Evolutionary conservation across 345 rosid genomes (phyloP).

Genomic region (Draba incana): DNA sequence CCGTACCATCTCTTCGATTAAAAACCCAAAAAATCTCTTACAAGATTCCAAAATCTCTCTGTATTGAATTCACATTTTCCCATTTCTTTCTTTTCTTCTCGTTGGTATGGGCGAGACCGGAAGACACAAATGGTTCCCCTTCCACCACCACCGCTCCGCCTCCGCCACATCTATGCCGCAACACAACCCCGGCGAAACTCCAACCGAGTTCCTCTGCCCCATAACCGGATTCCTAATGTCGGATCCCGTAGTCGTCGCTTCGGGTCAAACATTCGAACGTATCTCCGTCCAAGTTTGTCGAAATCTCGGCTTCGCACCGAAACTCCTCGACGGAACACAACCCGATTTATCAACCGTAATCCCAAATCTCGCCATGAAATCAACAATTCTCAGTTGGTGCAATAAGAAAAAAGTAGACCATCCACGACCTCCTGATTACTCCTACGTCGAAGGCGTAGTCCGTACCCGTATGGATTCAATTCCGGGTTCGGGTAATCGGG

Average conservation of each 20-base stretch:
- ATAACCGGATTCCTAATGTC: conserved; percentile 63
- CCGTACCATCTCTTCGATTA: background rate
- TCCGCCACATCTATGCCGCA: conserved; percentile 33
- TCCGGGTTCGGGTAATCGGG: conserved; percentile 46
- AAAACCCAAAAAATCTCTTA: conserved; percentile 26
- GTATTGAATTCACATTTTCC: background rate
- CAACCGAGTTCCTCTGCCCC: conserved; percentile 70
- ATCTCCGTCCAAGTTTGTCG: conserved; percentile 68
- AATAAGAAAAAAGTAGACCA: conserved; percentile 36
- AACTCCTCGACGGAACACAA: conserved; percentile 48
- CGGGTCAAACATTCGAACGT: conserved; percentile 87
- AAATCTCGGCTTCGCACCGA: conserved; percentile 53
- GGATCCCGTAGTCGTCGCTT: conserved; percentile 81
- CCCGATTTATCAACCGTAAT: conserved; percentile 66
- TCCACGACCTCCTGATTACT: conserved; percentile 55
- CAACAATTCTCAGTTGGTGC: conserved; percentile 74
- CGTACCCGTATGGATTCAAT: conserved; percentile 46
- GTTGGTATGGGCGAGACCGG: conserved; percentile 62
- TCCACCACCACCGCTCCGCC: conserved; percentile 49
- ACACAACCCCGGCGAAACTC: conserved; percentile 43
- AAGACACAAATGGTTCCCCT: conserved; percentile 65
- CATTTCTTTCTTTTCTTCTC: background rate
- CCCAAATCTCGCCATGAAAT: conserved; percentile 70
- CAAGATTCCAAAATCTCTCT: conserved; percentile 22
- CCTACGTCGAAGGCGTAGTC: conserved; percentile 55